Evolutionary conservation across 352 stramenopile genomes (phyloP), one percentile per base, ranked within the genome.

Genomic region (Pythium pectinolyticum): DNA sequence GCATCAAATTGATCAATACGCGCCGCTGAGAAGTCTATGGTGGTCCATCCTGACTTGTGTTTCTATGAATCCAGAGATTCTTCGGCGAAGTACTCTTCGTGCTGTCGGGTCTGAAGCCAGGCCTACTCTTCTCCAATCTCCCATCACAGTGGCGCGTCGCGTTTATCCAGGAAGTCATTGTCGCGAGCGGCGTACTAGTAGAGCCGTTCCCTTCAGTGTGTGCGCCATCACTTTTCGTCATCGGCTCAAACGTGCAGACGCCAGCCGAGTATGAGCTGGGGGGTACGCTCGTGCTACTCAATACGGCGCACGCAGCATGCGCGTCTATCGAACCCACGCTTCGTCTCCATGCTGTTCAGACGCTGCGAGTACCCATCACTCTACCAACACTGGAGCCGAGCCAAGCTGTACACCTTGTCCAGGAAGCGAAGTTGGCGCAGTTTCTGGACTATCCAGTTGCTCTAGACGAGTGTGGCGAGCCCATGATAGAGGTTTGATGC

Each of bases 51-150:
- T 58, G 17, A 22, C n/a, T n/a, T 57, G 31, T 2, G 47, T 20
- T 9, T 19, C 17, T 61, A 22, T 56, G 35, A 20, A 10, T 34
- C 15, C 32, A 85, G 76, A 43, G 56, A 14, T 92, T 90, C 68
- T 90, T 79, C 63, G 84, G 84, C 5, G 84, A 93, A 69, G 75
- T 91, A 55, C 65, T 89, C 19, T 93, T 93, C 57, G 48, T 86
- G 5, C 67, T 88, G 10, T 50, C 53, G 10, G 80, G 80, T 11
- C 65, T 91, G 45, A 93, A 93, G 66, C 52, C 73, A 14, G 82
- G 78, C 41, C 67, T 89, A 46, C 19, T 93, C 37, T 70, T 93
- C 43, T 91, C 84, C 34, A 89, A 90, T 57, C 51, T 91, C 20
- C 84, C 82, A 14, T 15, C 35, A 0, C 48, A 55, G 4, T 91